These are phyloP conservation scores for Acacia crassicarpa DNA, from an alignment of 306 rosid species.

Conservation along the genomic window DNA sequence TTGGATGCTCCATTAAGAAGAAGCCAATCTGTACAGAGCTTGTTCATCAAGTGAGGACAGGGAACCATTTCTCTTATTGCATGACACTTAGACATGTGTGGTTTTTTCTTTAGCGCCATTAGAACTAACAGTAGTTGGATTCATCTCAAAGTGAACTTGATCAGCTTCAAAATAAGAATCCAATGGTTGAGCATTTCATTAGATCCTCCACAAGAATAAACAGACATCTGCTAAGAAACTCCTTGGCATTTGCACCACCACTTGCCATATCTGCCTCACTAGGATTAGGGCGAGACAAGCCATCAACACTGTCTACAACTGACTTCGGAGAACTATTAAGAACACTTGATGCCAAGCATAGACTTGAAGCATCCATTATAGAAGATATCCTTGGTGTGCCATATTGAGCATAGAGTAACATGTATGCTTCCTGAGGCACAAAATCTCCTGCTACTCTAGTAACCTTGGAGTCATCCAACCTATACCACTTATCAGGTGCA, in stretches of 20 bases:
- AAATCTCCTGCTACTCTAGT: slow-evolving; percentile 49
- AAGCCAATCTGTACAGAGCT: neutral
- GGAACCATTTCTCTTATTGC: neutral
- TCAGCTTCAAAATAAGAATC: slow-evolving; percentile 27
- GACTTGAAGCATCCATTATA: slow-evolving; percentile 33
- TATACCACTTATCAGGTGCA: slow-evolving; percentile 74
- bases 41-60: slow-evolving; percentile 9
- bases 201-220: slow-evolving; percentile 20
- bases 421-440: slow-evolving; percentile 81
- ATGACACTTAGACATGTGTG: slow-evolving; percentile 2
- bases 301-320: slow-evolving; percentile 55
- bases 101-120: slow-evolving; percentile 11
- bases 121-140: slow-evolving; percentile 3
- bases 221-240: slow-evolving; percentile 15
- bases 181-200: neutral
- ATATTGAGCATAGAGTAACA: slow-evolving; percentile 71
- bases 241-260: slow-evolving; percentile 19
- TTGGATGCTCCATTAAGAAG: too few relatives aligned
- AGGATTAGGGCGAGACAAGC: slow-evolving; percentile 15
- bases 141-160: slow-evolving; percentile 15
- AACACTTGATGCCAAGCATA: slow-evolving; percentile 22
- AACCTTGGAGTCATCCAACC: slow-evolving; percentile 82
- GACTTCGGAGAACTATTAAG: slow-evolving; percentile 64
- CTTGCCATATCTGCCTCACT: slow-evolving; percentile 4
- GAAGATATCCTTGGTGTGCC: slow-evolving; percentile 77